Evolutionary conservation across 805 yeast species (phyloP).

Genomic region (Sugiyamaella mastotermitis): DNA sequence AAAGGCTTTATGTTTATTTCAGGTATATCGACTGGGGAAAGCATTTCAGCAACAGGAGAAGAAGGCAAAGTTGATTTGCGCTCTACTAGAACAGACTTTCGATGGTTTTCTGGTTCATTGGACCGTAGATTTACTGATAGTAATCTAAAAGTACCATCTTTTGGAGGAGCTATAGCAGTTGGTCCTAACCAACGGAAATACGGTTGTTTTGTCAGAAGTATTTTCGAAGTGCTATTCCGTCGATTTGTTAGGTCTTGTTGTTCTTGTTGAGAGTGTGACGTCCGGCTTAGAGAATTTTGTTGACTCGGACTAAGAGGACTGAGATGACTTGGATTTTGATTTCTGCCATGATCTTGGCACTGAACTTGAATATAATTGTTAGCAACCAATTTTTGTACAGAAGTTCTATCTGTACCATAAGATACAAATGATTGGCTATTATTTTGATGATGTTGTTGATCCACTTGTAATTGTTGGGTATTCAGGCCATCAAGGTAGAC

Average conservation of each 20-base stretch:
- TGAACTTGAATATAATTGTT: too few relatives aligned
- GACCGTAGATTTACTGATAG: constrained; percentile 24
- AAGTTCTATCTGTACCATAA: too few relatives aligned
- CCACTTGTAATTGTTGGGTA: too few relatives aligned
- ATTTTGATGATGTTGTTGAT: too few relatives aligned
- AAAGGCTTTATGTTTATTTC: not conserved
- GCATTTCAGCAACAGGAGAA: not conserved
- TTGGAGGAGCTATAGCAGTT: constrained; percentile 27
- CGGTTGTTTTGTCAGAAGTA: constrained; percentile 21
- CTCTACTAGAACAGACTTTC: constrained; percentile 12
- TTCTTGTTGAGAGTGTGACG: not conserved
- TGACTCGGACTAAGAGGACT: not conserved
- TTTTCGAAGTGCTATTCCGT: not conserved
- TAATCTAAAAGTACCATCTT: constrained; percentile 23
- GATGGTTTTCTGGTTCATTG: constrained; percentile 9
- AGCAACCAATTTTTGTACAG: too few relatives aligned
- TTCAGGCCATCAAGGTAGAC: too few relatives aligned
- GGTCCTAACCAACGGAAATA: constrained; percentile 28
- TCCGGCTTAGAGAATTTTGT: not conserved
- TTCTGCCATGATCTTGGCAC: too few relatives aligned
- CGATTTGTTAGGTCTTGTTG: not conserved
- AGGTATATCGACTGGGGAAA: too few relatives aligned
- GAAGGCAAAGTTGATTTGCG: constrained; percentile 3
- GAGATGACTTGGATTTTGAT: not conserved
- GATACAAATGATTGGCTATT: too few relatives aligned